Evolutionary conservation across 202 grass and related monocot species (phyloP), one percentile per base, ranked within the genome.

Genomic region (Zoysia matrella): DNA sequence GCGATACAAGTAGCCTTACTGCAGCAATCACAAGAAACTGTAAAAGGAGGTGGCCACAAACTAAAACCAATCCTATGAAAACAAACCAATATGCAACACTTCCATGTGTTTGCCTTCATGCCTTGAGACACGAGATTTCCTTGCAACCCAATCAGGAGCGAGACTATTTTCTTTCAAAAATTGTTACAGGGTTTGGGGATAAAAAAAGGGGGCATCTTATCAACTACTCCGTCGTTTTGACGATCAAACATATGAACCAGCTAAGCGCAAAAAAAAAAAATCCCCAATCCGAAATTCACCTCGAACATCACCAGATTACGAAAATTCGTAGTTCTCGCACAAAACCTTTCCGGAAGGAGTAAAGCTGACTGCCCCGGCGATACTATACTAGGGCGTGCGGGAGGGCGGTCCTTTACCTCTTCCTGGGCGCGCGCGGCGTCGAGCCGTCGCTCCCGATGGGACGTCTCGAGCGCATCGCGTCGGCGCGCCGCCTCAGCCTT

Each of bases 401-500:
- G 30, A 12, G 16, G 52, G 2, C 6, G 52, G 9, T 2, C 2
- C 12, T 55, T 84, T n/a, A 98, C 96, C 91, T 92, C 85, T 50
- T 91, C 77, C 57, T 87, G 89, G 3, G 91, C 87, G 47, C 80
- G 91, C 47, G 89, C 87, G 80, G 89, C 95, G 10, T 95, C 92
- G 56, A 95, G 89, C 41, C 92, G 92, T 18, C 86, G 88, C 76
- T 82, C 89, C 60, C 87, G 72, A 73, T 98, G 89, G 44, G 92
- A 85, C 0, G 85, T 92, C 73, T 98, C 96, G 69, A 98, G 71
- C 63, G 96, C 96, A 11, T 95, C 91, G 16, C 83, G 89, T 41
- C 83, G 91, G 74, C 96, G 86, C 43, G 96, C 74, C 48, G 92
- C 96, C 89, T 98, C 96, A 10, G 71, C 92, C 89, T 90, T 92